Percentiles rank a stretch among this genome's conserved stretches.
phyloP scores from a whole-genome alignment of 306 rosid species.

The Vicia sativa region DNA sequence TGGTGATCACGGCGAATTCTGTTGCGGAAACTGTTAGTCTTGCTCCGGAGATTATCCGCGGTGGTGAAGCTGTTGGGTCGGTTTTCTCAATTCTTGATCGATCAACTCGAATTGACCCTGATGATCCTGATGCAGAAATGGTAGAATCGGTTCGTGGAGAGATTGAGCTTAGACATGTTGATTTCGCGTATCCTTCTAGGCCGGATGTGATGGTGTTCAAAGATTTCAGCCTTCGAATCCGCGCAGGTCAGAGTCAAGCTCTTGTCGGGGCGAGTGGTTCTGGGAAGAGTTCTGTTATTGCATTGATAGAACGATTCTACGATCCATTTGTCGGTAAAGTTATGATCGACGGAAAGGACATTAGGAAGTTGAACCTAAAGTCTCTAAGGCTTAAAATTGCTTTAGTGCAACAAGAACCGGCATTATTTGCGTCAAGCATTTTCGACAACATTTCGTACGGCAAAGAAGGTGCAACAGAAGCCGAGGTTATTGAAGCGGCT shows the following conservation, averaged over 20 bases:
- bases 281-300: constrained; percentile 93
- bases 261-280: constrained; percentile 98
- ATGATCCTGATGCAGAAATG: constrained; percentile 77
- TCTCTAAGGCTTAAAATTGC: constrained; percentile 88
- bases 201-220: constrained; percentile 92
- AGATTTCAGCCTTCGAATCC: constrained; percentile 77
- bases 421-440: constrained; percentile 84
- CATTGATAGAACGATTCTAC: constrained; percentile 84
- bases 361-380: constrained; percentile 70
- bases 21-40: constrained; percentile 99
- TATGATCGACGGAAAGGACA: constrained; percentile 93
- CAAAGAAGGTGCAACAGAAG: constrained; percentile 81
- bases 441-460: constrained; percentile 94
- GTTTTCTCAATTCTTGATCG: constrained; percentile 89
- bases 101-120: constrained; percentile 78
- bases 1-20: constrained; percentile 91
- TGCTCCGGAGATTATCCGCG: constrained; percentile 97
- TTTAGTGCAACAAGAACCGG: constrained; percentile 95
- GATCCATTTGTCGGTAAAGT: constrained; percentile 91
- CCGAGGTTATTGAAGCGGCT: constrained; percentile 89
- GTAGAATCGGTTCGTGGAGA: constrained; percentile 88
- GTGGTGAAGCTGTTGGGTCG: constrained; percentile 94
- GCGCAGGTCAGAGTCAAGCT: constrained; percentile 93
- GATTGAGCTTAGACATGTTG: constrained; percentile 92
- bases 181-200: constrained; percentile 88